These are phyloP conservation scores for Erysimum pusillum DNA, from an alignment of 441 rosid species.

Conservation along the genomic window DNA sequence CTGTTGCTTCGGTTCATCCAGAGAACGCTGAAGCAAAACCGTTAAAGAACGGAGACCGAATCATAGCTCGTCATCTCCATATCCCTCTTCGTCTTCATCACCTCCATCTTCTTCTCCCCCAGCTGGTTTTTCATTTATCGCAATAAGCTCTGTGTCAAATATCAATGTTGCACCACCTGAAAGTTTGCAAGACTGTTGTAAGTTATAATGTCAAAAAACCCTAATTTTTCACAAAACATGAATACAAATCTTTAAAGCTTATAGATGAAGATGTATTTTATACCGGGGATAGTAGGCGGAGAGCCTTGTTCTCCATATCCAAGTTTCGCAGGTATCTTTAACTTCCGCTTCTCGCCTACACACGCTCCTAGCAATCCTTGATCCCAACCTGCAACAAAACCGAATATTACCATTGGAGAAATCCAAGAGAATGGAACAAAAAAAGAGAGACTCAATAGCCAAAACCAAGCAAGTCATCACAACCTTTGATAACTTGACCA, in stretches of 20 bases:
- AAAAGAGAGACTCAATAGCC: not conserved
- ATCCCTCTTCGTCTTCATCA: conserved; percentile 9
- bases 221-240: not conserved
- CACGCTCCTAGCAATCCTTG: conserved; percentile 88
- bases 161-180: conserved; percentile 94
- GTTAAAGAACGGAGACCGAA: conserved; percentile 7
- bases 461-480: not conserved
- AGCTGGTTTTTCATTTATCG: conserved; percentile 71
- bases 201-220: not conserved
- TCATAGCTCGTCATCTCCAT: conserved; percentile 60
- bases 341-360: conserved; percentile 87
- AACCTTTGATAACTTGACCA: conserved; percentile 94
- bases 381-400: conserved; percentile 79
- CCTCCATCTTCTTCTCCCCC: conserved; percentile 41
- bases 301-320: conserved; percentile 92
- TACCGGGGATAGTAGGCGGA: conserved; percentile 94
- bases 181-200: conserved; percentile 29
- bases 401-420: not conserved
- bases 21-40: conserved; percentile 16
- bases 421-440: not conserved
- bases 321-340: conserved; percentile 89
- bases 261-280: not conserved
- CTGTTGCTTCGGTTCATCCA: not conserved
- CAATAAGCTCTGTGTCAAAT: conserved; percentile 88
- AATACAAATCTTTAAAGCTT: not conserved